Percentiles rank a stretch among this genome's conserved stretches.
These are phyloP conservation scores for Clausena lansium DNA, from an alignment of 345 rosid species.

Conservation along the genomic window DNA sequence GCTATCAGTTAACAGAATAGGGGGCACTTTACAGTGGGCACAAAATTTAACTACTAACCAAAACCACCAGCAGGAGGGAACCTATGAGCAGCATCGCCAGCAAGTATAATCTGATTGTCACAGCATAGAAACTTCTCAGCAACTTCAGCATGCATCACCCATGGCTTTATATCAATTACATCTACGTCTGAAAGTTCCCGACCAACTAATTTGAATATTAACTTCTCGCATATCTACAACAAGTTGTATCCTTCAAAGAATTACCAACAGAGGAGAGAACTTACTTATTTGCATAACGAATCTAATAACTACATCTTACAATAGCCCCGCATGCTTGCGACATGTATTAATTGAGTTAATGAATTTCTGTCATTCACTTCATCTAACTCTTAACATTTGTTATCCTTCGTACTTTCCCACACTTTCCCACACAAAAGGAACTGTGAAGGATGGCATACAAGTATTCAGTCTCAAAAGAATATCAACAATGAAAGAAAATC, in stretches of 20 bases:
- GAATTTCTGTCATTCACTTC: neutral
- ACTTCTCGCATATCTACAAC: conserved; percentile 77
- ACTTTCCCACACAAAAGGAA: neutral
- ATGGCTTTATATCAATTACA: conserved; percentile 84
- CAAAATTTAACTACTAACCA: conserved; percentile 47
- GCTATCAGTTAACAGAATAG: neutral
- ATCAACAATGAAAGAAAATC: conserved; percentile 19
- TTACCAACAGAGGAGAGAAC: conserved; percentile 9
- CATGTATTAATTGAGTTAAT: neutral
- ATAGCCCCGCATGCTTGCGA: neutral
- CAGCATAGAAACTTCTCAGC: conserved; percentile 64
- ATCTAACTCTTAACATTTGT: neutral
- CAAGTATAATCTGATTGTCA: conserved; percentile 66
- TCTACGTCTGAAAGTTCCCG: conserved; percentile 74
- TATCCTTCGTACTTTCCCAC: neutral
- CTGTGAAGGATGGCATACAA: neutral
- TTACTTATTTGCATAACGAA: neutral
- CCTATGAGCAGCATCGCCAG: conserved; percentile 96
- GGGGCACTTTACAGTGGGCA: neutral
- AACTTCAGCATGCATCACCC: conserved; percentile 99
- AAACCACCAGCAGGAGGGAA: conserved; percentile 99
- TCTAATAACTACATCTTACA: neutral
- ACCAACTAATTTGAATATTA: conserved; percentile 80
- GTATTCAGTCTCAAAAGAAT: neutral
- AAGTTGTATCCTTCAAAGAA: conserved; percentile 40